Evolutionary conservation across 495 filamentous ascomycete genomes (phyloP), one percentile per base, ranked within the genome.

Genomic region (Xylaria curta): DNA sequence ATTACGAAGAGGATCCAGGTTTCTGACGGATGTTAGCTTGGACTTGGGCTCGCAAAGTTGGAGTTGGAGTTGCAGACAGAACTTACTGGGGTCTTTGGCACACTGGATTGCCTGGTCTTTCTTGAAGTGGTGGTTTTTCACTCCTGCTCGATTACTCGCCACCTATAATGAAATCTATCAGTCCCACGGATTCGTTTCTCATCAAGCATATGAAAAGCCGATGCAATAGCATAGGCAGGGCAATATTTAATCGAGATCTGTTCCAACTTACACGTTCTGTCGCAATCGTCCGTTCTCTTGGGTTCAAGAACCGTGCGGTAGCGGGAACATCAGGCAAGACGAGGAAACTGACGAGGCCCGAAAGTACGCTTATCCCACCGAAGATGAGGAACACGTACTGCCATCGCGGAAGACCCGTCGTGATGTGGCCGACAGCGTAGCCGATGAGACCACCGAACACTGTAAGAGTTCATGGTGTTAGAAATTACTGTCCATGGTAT

Each of bases 301-400:
- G 76, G 42, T 70, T 84, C 31, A 91, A 80, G 26, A 88, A 87
- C 13, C 79, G 81, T 3, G 89, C 87, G 0, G 84, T 86, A 26
- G 88, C 84, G 0, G 89, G 89, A 5, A 88, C 82, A 70, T 90
- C 87, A 0, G 89, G 88, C 36, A 91, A 85, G 70, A 89, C 82
- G 51, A 88, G 75, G 59, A 88, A 82, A 78, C 87, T 87, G 54
- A 87, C 74, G 40, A 86, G 83, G 4, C 86, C 87, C 84, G 86
- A 86, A 7, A 73, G 40, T 3, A 85, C 73, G 53, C 87, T 89
- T 17, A 89, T 78, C 0, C 85, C 81, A 12, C 87, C 87, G 73
- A 79, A 77, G 64, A 80, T 85, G 26, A 89, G 83, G 59, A 85
- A 86, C 10, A 84, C 79, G 58, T 86, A 86, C 78, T 82, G 82